Conservation (phyloP, 2,329 filamentous ascomycete genomes). For the Botryosphaeria dothidea region DNA sequence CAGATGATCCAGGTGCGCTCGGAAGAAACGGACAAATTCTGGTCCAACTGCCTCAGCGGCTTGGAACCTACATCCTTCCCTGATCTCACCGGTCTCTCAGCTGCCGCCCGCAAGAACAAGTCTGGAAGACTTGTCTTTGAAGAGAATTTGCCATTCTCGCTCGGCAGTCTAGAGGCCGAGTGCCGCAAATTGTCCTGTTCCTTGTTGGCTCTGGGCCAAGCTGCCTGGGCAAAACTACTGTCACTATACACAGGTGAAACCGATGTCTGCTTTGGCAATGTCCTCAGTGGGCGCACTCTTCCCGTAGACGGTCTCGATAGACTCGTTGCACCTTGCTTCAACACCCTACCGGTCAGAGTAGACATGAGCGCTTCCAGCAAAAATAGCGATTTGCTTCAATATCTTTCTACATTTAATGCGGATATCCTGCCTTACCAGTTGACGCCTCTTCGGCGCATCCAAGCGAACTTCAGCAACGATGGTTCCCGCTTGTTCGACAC, state of each 20-base stretch:
- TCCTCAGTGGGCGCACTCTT: slow-evolving; percentile 75
- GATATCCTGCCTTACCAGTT: slow-evolving; percentile 70
- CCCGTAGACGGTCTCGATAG: slow-evolving; percentile 65
- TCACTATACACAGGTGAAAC: slow-evolving; percentile 53
- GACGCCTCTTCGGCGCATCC: slow-evolving; percentile 71
- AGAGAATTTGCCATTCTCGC: slow-evolving; percentile 25
- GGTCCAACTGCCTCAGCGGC: slow-evolving; percentile 58
- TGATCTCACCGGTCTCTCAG: slow-evolving; percentile 33
- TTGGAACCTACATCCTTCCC: slow-evolving; percentile 51
- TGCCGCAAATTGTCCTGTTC: slow-evolving; percentile 35
- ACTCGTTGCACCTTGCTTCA: slow-evolving; percentile 89
- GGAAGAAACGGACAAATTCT: slow-evolving; percentile 62
- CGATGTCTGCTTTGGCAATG: slow-evolving; percentile 85
- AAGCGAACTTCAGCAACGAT: slow-evolving; percentile 50
- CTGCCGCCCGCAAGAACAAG: slow-evolving; percentile 22
- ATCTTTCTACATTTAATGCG: slow-evolving; percentile 63
- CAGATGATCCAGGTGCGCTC: slow-evolving; percentile 56
- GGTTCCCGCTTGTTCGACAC: slow-evolving; percentile 72
- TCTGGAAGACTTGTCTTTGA: slow-evolving; percentile 29
- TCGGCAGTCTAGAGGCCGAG: slow-evolving; percentile 25
- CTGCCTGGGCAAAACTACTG: slow-evolving; percentile 70
- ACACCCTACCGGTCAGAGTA: slow-evolving; percentile 74
- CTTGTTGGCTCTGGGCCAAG: slow-evolving; percentile 68
- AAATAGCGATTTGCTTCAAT: slow-evolving; percentile 60
- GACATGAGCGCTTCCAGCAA: slow-evolving; percentile 50